These are phyloP conservation scores for Ambrosiella xylebori DNA, from an alignment of 2,329 filamentous ascomycete species.

Conservation along the genomic window DNA sequence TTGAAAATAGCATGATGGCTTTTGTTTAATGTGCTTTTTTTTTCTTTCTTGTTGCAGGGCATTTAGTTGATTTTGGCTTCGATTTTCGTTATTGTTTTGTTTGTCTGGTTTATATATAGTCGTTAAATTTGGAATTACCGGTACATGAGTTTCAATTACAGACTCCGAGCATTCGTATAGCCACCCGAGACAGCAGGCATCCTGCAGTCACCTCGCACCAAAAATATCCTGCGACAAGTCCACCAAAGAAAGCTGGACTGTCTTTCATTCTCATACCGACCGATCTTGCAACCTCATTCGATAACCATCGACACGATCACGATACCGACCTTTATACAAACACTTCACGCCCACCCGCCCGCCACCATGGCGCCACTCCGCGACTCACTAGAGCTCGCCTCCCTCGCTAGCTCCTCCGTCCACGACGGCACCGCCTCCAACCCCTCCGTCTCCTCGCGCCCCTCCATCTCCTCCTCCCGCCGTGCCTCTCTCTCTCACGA, in stretches of 20 bases:
- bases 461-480: slow-evolving; percentile 83
- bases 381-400: slow-evolving; percentile 93
- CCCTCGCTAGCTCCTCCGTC: slow-evolving; percentile 66
- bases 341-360: not conserved
- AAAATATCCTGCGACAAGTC: too few relatives aligned
- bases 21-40: too few relatives aligned
- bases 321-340: not conserved
- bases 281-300: not conserved
- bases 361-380: slow-evolving; percentile 31
- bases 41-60: too few relatives aligned
- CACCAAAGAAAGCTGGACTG: too few relatives aligned
- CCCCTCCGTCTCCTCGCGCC: slow-evolving; percentile 50
- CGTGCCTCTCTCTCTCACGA: slow-evolving; percentile 77
- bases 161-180: not conserved
- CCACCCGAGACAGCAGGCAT: not conserved
- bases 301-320: not conserved
- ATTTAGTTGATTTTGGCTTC: too few relatives aligned
- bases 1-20: too few relatives aligned
- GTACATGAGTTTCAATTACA: too few relatives aligned
- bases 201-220: not conserved
- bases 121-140: not conserved
- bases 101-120: not conserved
- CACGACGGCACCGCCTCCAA: slow-evolving; percentile 28
- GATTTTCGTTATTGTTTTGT: not conserved
- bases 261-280: not conserved